Evolutionary conservation across 805 yeast genomes (phyloP), one percentile per base, ranked within the genome.

Genomic region (Yarrowia divulgata): DNA sequence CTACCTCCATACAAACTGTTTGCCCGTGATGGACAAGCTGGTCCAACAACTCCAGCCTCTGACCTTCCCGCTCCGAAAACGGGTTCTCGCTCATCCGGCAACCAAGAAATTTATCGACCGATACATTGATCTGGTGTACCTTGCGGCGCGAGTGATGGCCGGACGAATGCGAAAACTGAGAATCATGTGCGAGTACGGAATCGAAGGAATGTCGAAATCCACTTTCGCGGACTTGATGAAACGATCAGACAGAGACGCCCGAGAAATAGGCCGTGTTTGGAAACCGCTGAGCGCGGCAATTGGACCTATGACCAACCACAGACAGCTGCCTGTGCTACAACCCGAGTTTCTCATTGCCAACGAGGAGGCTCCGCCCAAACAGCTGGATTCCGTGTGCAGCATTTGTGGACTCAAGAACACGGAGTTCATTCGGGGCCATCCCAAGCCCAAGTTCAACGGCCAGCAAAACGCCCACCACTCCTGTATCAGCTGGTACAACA

Each of bases 371-470:
- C 39, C 48, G 4, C 68, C 68, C 4, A 49, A 35, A 23, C 57
- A 48, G 32, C 48, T 63, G 57, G 39, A 39, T 8, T 71, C 69
- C 9, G 42, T 57, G 34, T 74, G 76, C 45, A 16, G 55, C 14
- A 58, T 74, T 4, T 74, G 77, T 37, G 76, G 76, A 6, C 69
- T 74, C 23, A 55, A 72, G 6, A 73, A 70, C 39, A 71, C 71
- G 1, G 76, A 74, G 55, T 55, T 68, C n/a, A 70, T 73, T 16
- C 68, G 69, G 16, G 73, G 73, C 58, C 69, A 66, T 16, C 66
- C 66, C 18, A 67, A 63, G 32, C 71, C 71, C 13, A 72, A 45
- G 40, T 73, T 74, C 72, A 45, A 52, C 45, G 40, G 43, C 46
- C 60, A 48, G 57, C 49, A 29, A 29, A 60, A 43, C 23, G 74